Percentiles rank a stretch among this genome's conserved stretches.
These are phyloP conservation scores for Cucumis hystrix DNA, from an alignment of 306 rosid species.

Conservation along the genomic window DNA sequence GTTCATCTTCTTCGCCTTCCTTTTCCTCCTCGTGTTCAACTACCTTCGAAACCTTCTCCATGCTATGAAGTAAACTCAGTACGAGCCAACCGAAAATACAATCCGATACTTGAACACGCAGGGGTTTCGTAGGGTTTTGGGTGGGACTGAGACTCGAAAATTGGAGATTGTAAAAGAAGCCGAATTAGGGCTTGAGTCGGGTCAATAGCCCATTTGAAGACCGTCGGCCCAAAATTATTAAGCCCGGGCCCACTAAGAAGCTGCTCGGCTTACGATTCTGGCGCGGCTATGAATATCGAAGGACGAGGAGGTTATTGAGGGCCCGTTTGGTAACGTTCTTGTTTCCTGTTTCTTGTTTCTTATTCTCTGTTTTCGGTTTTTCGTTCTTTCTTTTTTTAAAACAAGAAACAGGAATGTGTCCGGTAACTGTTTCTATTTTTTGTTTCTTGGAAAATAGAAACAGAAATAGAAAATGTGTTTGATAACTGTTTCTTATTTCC, in stretches of 20 bases:
- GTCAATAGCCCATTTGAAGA: not conserved
- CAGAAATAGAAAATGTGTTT: too few relatives aligned
- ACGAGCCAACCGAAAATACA: not conserved
- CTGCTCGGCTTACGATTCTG: not conserved
- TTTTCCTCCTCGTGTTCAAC: slow-evolving; percentile 12
- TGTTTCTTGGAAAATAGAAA: too few relatives aligned
- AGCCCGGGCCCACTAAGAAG: not conserved
- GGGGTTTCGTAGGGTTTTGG: not conserved
- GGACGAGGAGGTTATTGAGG: not conserved
- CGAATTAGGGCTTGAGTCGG: not conserved
- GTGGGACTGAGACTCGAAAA: not conserved
- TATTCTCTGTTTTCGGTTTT: too few relatives aligned
- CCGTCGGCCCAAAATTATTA: not conserved
- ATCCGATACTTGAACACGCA: not conserved
- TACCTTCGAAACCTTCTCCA: not conserved
- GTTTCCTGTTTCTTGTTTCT: too few relatives aligned
- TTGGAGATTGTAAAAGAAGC: not conserved
- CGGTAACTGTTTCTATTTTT: too few relatives aligned
- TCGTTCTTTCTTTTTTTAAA: too few relatives aligned
- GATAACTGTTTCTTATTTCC: too few relatives aligned
- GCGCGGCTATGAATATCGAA: not conserved
- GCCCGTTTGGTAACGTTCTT: too few relatives aligned
- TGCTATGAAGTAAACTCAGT: not conserved
- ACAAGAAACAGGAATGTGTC: too few relatives aligned
- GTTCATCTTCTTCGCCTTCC: slow-evolving; percentile 21